Evolutionary conservation across 2,329 filamentous ascomycete species (phyloP), one percentile per base, ranked within the genome.

Genomic region (Aspergillus proliferans): DNA sequence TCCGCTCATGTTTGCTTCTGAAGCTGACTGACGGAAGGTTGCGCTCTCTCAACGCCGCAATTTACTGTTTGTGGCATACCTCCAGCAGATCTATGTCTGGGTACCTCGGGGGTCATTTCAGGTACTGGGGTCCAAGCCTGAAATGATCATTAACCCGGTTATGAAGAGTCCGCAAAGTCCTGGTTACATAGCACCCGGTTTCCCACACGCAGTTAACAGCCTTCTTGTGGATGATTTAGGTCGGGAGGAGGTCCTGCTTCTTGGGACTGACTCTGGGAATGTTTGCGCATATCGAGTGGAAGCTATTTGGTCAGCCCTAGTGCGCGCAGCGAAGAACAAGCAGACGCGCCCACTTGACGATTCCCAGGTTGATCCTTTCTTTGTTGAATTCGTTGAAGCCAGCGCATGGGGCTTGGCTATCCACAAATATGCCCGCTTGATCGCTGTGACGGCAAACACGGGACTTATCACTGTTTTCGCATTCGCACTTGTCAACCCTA

Each of bases 371-470:
- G 63, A 63, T 15, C 70, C 72, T 2, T 87, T 95, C 61, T 87
- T 95, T 49, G 81, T 83, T 50, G 80, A 86, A 34, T 90, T 87
- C 62, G 89, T 95, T 2, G 81, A 81, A 1, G 72, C 71, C 21
- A 92, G 88, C 51, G 92, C 91, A 2, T 98, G 93, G 93, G 93
- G 92, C 0, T 70, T 95, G 43, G 86, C 89, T 6, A 78, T 95
- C 9, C 92, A 97, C 65, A 78, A 82, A 52, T 74, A 84, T 53
- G 88, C 88, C n/a, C 83, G 91, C 0, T 74, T 96, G 52, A 86
- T 98, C 53, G 93, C 92, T 0, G 85, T 94, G 36, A 88, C 87
- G 58, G 84, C 87, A 0, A 98, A 98, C 64, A 80, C 77, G 0
- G 73, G 75, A 19, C 61, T 72, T 14, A 77, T 87, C 24, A 78